A percentile compares a stretch with the other conserved stretches of the same genome.
phyloP scores from a whole-genome alignment of 164 flowering plant species.

The Tinospora cordifolia region DNA sequence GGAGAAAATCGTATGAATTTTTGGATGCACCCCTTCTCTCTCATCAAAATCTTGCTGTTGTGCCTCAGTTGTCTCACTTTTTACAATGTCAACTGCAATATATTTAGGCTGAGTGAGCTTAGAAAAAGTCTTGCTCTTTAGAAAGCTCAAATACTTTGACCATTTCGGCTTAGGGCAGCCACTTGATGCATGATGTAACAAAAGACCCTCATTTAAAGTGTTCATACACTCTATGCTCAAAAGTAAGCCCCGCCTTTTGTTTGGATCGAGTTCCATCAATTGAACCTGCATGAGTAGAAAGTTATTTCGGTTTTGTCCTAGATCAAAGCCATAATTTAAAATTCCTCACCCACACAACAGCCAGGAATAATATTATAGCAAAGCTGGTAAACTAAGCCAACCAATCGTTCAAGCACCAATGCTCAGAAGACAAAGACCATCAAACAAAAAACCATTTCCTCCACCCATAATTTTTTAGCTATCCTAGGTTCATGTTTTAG shows the following conservation, averaged over 20 bases:
- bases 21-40: slow-evolving; percentile 39
- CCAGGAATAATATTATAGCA: not conserved
- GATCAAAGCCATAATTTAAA: not conserved
- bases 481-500: slow-evolving; percentile 3
- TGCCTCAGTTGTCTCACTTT: slow-evolving; percentile 23
- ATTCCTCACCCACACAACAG: not conserved
- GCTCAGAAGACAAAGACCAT: not conserved
- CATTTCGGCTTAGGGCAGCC: slow-evolving; percentile 87
- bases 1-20: slow-evolving; percentile 91
- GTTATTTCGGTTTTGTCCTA: not conserved
- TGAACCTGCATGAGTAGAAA: slow-evolving; percentile 41
- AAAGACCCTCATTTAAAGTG: slow-evolving; percentile 82
- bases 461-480: not conserved
- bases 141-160: slow-evolving; percentile 87
- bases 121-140: slow-evolving; percentile 72
- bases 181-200: slow-evolving; percentile 59
- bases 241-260: slow-evolving; percentile 54
- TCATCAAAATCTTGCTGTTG: slow-evolving; percentile 27
- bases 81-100: slow-evolving; percentile 27
- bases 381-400: not conserved
- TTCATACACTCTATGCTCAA: slow-evolving; percentile 82
- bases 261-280: slow-evolving; percentile 55
- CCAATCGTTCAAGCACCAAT: not conserved
- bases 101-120: slow-evolving; percentile 67
- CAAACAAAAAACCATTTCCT: not conserved